Evolutionary conservation across 495 filamentous ascomycete genomes (phyloP), one percentile per base, ranked within the genome.

Genomic region (Clavariopsis aquatica): DNA sequence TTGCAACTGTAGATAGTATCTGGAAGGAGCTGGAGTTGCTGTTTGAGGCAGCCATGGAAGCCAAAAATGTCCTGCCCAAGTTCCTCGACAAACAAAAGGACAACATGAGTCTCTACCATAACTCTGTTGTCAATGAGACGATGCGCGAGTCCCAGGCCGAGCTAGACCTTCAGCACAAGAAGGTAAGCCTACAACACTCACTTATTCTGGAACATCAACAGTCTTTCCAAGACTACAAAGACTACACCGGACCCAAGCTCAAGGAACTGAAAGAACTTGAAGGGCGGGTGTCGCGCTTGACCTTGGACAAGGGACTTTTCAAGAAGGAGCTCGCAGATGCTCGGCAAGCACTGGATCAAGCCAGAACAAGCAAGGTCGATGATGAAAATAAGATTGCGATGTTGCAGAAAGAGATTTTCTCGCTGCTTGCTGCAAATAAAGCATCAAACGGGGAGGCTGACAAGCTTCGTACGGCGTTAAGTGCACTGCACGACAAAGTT

Each of bases 81-180:
- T 61, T 65, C 56, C 47, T 69, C 3, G 51, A 56, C 20, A 57
- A 60, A n/a, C 66, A 69, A 47, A 57, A 65, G 52, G 56, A 57
- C 12, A 63, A 64, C 43, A 60, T 64, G 31, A 49, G 15, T 15
- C 34, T 69, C 0, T 52, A 56, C 43, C 66, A 56, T 29, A 54
- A 31, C 20, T 54, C 66, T 1, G 27, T 36, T 10, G 24, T 65
- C n/a, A 55, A 60, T 22, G 60, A 57, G 8, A 38, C 49, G 12
- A 49, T 69, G 3, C 36, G 34, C 3, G 38, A 60, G 1, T 28
- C 60, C 6, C 55, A 60, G 23, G 47, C 52, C 7, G 61, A 69
- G 57, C 34, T 65, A 0, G 56, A 65, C 27, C 9, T 52, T 10
- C 56, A 60, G 43, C 49, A 65, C 47, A 60, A 65, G 27, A 65